These are phyloP conservation scores for Gossypium trilobum DNA, from an alignment of 441 rosid genomes.

Conservation along the genomic window DNA sequence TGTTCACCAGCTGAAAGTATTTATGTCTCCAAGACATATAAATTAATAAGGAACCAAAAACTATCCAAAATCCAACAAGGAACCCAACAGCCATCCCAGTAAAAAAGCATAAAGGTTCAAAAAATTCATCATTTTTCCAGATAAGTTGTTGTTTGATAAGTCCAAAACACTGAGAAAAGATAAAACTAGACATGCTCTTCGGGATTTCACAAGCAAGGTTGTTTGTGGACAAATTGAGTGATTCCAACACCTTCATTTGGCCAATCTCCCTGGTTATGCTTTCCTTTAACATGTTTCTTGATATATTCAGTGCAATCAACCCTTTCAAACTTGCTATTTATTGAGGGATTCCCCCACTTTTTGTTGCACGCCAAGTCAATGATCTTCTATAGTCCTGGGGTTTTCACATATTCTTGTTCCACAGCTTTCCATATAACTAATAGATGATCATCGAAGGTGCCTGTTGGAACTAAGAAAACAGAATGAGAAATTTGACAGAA, in stretches of 20 bases:
- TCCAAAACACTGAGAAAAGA: slow-evolving; percentile 6
- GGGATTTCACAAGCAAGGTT: slow-evolving; percentile 9
- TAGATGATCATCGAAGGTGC: background rate
- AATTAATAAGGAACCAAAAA: too few species aligned
- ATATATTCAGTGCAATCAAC: slow-evolving; percentile 16
- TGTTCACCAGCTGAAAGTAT: too few species aligned
- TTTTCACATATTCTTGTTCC: background rate
- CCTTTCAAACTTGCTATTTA: background rate
- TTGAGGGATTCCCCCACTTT: slow-evolving; percentile 9
- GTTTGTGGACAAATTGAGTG: background rate
- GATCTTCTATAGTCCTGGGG: background rate
- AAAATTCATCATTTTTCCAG: background rate
- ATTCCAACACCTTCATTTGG: background rate
- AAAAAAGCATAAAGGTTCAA: background rate
- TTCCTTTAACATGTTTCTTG: slow-evolving; percentile 9
- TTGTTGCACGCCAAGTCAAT: slow-evolving; percentile 18
- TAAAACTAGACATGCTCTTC: background rate
- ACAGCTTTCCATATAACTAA: background rate
- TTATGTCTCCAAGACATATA: too few species aligned
- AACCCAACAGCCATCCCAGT: background rate
- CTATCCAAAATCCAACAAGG: background rate
- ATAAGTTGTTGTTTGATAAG: too few species aligned
- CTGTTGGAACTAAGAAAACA: too few species aligned
- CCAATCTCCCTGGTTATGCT: background rate
- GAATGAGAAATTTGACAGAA: too few species aligned